phyloP scores from a whole-genome alignment of 2,329 filamentous ascomycete genomes.

The Ophiosphaerella herpotricha region DNA sequence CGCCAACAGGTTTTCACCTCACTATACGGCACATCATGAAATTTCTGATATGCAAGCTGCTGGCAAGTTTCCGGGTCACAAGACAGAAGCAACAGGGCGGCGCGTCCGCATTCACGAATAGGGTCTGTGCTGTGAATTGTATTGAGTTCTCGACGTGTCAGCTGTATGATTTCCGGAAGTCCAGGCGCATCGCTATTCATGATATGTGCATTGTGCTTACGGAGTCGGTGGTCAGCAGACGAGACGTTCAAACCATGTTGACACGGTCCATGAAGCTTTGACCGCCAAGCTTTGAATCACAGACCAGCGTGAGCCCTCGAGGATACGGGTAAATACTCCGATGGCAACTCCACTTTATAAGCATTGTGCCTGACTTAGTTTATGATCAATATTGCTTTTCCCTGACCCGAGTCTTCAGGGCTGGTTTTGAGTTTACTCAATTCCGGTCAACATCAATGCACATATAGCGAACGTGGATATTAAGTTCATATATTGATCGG shows the following conservation, averaged over 20 bases:
- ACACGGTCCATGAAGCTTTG: not conserved
- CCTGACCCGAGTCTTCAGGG: not conserved
- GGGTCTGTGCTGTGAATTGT: constrained; percentile 21
- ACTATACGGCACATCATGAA: constrained; percentile 72
- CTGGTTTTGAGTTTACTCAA: not conserved
- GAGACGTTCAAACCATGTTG: not conserved
- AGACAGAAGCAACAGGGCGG: constrained; percentile 45
- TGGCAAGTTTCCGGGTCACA: constrained; percentile 57
- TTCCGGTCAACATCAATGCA: not conserved
- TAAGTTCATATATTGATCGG: constrained; percentile 12
- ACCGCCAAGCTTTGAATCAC: constrained; percentile 3
- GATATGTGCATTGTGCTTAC: not conserved
- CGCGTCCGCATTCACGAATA: constrained; percentile 49
- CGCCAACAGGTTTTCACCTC: constrained; percentile 71
- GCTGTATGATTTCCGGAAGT: constrained; percentile 26
- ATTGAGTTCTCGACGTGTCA: constrained; percentile 33
- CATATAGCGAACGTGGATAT: constrained; percentile 15
- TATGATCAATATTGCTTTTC: not conserved
- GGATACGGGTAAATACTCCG: not conserved
- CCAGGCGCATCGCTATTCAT: constrained; percentile 22
- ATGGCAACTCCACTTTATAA: constrained; percentile 1
- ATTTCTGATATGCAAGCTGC: constrained; percentile 64
- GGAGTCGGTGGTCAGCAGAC: not conserved
- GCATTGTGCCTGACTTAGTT: not conserved
- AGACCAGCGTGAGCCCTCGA: not conserved